Evolutionary conservation across 306 rosid genomes (phyloP).

Genomic region (Trichosanthes truncata): DNA sequence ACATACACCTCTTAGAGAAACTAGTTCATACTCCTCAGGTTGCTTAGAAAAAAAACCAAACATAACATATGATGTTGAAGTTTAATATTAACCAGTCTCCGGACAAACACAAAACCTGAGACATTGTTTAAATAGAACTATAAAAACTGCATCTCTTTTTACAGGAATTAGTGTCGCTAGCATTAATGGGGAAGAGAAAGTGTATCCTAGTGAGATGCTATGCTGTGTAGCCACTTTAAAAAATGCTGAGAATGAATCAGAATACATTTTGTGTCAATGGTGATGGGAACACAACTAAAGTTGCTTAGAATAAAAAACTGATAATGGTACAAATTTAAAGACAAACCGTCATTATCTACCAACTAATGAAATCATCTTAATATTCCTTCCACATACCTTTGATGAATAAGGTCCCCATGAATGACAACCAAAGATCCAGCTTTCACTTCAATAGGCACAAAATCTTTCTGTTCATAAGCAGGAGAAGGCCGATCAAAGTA

Average conservation of each 20-base stretch:
- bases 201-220: neutral
- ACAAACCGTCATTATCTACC: neutral
- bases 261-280: neutral
- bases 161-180: neutral
- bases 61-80: neutral
- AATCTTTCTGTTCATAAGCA: slow-evolving; percentile 55
- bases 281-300: neutral
- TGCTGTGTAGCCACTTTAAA: neutral
- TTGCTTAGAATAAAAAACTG: neutral
- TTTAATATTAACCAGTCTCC: neutral
- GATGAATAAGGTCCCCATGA: slow-evolving; percentile 97
- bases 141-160: neutral
- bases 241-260: neutral
- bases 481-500: slow-evolving; percentile 74
- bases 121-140: neutral
- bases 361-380: neutral
- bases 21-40: neutral
- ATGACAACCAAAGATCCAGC: slow-evolving; percentile 83
- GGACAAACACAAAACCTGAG: neutral
- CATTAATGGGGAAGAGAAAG: neutral
- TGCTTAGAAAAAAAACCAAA: neutral
- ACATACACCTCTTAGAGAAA: neutral
- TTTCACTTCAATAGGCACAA: slow-evolving; percentile 85
- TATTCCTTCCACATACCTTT: slow-evolving; percentile 45
- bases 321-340: neutral